Base-by-base conservation (phyloP, 495 filamentous ascomycete species). In the Choiromyces venosus region DNA sequence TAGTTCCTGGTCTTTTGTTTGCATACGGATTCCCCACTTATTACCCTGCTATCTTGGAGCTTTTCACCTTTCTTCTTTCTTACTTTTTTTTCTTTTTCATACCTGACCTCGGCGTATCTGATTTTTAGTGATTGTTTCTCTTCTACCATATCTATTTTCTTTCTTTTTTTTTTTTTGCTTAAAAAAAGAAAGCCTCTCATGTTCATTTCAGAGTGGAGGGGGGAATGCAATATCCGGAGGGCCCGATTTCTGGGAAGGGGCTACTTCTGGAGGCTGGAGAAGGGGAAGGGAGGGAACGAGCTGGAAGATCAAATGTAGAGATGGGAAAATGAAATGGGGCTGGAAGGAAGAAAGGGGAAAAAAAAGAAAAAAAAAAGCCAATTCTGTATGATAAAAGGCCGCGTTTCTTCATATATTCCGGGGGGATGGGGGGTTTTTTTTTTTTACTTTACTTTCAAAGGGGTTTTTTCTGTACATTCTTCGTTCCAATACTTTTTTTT, bases 1-100 rank as follows among this genome's bases (percentile, higher is more conserved):
- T 82, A 84, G 83, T 84, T 85, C 84, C 81, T 61, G 52, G 52
- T 29, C 52, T 61, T 80, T 76, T 46, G 39, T 46, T 52, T 70
- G 35, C 35, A 70, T 61, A 61, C 52, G 52, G 52, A 61, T 61
- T 61, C 52, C 44, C 52, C 52, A 25, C n/a, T 29, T 29, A 29
- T 61, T 61, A 10, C 52, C 9, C 25, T 61, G 25, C 25, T 61
- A 29, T 61, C 29, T 52, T 56, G 10, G 46, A 56, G 46, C 46
- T 25, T 56, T 56, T 78, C 80, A 78, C 78, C 67, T 78, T 74
- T 79, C 72, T 74, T 73, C 78, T 71, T 64, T 64, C 65, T 71
- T 76, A 61, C 79, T 76, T 67, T 74, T 35, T 36, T 67, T 69
- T 52, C 56, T 68, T 71, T 73, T 73, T 70, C 68, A 72, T 76